These are phyloP conservation scores for Thalassia testudinum DNA, from an alignment of 116 monocot species.

Conservation along the genomic window DNA sequence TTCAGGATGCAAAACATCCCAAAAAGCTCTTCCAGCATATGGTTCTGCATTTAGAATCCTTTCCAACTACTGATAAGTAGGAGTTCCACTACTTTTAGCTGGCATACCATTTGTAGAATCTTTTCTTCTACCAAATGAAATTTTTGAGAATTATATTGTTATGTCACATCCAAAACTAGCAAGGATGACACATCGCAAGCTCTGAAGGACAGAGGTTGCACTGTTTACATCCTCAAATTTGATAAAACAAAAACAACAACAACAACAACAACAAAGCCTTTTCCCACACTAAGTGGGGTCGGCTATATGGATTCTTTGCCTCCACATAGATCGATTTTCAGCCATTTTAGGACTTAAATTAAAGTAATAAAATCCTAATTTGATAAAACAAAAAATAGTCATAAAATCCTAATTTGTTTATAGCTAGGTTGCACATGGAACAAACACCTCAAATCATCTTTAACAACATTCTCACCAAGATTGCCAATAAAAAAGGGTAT, in stretches of 20 bases:
- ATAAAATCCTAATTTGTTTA: slow-evolving; percentile 97
- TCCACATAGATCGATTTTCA: slow-evolving; percentile 93
- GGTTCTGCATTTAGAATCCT: slow-evolving; percentile 13
- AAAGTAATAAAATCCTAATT: no score
- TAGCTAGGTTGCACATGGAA: slow-evolving; percentile 93
- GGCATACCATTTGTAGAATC: slow-evolving; percentile 29
- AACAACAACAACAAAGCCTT: no score
- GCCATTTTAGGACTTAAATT: no score
- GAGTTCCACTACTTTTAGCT: slow-evolving; percentile 37
- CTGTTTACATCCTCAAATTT: slow-evolving; percentile 77
- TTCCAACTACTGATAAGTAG: slow-evolving; percentile 21
- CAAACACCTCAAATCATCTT: slow-evolving; percentile 76
- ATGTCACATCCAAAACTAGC: slow-evolving; percentile 88
- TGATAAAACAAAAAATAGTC: no score
- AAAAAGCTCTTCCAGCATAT: slow-evolving; percentile 1
- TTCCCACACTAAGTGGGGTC: no score
- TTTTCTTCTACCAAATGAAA: slow-evolving; percentile 93
- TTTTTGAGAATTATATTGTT: slow-evolving; percentile 97
- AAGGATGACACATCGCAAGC: slow-evolving; percentile 81
- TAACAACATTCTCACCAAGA: slow-evolving; percentile 79
- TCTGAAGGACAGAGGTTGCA: slow-evolving; percentile 73
- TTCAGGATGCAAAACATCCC: slow-evolving; percentile 4
- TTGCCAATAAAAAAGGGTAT: slow-evolving; percentile 96
- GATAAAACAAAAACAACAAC: slow-evolving; percentile 97
- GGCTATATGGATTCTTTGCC: no score